Evolutionary conservation across 768 basidiomycete species (phyloP).

Genomic region (Podaxis sp.): DNA sequence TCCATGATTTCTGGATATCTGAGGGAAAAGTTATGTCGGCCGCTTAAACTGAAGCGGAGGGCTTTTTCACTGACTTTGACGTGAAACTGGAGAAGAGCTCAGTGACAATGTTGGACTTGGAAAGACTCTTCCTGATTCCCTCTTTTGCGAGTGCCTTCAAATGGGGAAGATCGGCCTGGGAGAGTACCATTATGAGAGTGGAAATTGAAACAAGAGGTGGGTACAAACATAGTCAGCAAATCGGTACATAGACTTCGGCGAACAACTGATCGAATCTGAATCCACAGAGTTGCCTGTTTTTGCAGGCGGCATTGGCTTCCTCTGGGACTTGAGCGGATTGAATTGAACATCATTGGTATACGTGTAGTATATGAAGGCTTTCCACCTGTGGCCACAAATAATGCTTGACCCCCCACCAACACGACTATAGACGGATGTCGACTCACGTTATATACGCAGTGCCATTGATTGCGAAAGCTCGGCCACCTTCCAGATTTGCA

Average conservation of each 20-base stretch:
- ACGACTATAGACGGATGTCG: not conserved
- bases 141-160: conserved; percentile 9
- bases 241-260: conserved; percentile 36
- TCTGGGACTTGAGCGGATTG: conserved; percentile 2
- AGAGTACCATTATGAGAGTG: not conserved
- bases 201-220: too few species aligned
- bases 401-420: not conserved
- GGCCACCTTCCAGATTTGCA: not conserved
- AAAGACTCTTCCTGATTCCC: conserved; percentile 6
- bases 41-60: not conserved
- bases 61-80: not conserved
- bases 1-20: conserved; percentile 2
- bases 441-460: conserved; percentile 7
- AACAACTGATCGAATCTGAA: conserved; percentile 16
- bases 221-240: conserved; percentile 17
- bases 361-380: conserved; percentile 8
- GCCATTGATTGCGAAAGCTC: conserved; percentile 4
- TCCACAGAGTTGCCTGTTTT: not conserved
- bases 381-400: not conserved
- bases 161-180: not conserved
- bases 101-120: conserved; percentile 7
- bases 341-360: conserved; percentile 11
- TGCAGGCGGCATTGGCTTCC: not conserved
- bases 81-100: conserved; percentile 13
- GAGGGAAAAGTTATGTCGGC: not conserved